These are phyloP conservation scores for Microdochium trichocladiopsis DNA, from an alignment of 2,329 filamentous ascomycete species.

Conservation along the genomic window DNA sequence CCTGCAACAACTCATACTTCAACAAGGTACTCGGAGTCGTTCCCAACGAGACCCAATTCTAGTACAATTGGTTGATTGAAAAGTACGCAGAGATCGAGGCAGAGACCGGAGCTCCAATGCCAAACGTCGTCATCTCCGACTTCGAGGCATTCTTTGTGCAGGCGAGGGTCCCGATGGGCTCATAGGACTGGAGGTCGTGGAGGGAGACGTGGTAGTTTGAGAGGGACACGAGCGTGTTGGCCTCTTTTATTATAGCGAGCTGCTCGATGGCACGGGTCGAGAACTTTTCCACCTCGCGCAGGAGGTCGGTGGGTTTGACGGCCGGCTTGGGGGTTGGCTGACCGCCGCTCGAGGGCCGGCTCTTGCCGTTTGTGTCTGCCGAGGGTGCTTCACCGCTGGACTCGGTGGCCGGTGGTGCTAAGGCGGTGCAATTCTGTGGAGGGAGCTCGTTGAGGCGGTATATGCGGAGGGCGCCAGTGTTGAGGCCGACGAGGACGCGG, in stretches of 20 bases:
- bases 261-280: constrained; percentile 85
- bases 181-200: constrained; percentile 81
- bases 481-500: constrained; percentile 84
- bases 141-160: constrained; percentile 77
- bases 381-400: constrained; percentile 2
- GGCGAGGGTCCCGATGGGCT: constrained; percentile 69
- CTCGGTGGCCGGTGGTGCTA: background rate
- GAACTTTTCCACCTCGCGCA: constrained; percentile 92
- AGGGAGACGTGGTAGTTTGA: constrained; percentile 86
- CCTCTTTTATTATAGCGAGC: constrained; percentile 91
- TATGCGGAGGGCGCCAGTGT: constrained; percentile 79
- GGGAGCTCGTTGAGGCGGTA: constrained; percentile 77
- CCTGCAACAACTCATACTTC: background rate
- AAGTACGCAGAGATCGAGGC: background rate
- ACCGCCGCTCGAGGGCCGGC: constrained; percentile 8
- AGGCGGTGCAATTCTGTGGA: background rate
- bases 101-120: background rate
- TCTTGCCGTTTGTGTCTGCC: constrained; percentile 8
- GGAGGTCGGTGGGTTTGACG: constrained; percentile 65
- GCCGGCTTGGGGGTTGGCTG: constrained; percentile 14
- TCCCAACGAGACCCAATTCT: background rate
- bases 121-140: background rate
- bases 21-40: background rate
- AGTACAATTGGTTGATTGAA: background rate
- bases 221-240: constrained; percentile 81